Conservation (phyloP, 140 eudicot genomes). For the Ambrosia hybrid region DNA sequence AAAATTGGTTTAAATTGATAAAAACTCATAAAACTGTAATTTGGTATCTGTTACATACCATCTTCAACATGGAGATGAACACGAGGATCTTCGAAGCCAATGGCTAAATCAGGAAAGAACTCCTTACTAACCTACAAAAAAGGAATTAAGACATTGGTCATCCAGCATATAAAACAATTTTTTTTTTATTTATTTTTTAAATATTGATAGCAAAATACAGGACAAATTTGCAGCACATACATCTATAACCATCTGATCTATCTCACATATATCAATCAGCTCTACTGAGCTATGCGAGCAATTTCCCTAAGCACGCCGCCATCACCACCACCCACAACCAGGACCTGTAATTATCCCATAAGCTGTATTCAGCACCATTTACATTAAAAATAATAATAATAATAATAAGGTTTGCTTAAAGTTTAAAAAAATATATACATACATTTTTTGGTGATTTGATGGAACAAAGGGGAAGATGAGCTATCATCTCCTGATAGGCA, state of each 20-base stretch:
- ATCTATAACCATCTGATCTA: constrained; percentile 96
- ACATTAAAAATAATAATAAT: not conserved
- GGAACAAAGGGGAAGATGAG: constrained; percentile 97
- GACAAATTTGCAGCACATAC: constrained; percentile 42
- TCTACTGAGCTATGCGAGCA: constrained; percentile 83
- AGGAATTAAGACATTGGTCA: constrained; percentile 6
- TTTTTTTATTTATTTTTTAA: too few relatives aligned
- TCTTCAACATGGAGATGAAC: constrained; percentile 88
- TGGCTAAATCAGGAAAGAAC: constrained; percentile 79
- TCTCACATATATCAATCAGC: constrained; percentile 85
- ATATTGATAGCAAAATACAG: not conserved
- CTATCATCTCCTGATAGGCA: constrained; percentile 95
- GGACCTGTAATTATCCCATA: constrained; percentile 52
- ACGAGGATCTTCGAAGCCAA: constrained; percentile 94
- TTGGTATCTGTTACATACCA: constrained; percentile 41
- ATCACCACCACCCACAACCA: constrained; percentile 98
- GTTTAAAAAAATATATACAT: constrained; percentile 3
- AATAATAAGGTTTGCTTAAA: not conserved
- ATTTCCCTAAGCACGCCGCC: constrained; percentile 96
- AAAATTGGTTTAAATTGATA: not conserved
- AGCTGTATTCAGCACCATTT: not conserved
- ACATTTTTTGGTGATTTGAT: constrained; percentile 86
- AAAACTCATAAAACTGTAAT: constrained; percentile 8
- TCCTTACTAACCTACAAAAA: constrained; percentile 67
- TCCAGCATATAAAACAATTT: not conserved